Evolutionary conservation across 2,329 filamentous ascomycete species (phyloP), one percentile per base, ranked within the genome.

Genomic region (Paradendryphiella salina): DNA sequence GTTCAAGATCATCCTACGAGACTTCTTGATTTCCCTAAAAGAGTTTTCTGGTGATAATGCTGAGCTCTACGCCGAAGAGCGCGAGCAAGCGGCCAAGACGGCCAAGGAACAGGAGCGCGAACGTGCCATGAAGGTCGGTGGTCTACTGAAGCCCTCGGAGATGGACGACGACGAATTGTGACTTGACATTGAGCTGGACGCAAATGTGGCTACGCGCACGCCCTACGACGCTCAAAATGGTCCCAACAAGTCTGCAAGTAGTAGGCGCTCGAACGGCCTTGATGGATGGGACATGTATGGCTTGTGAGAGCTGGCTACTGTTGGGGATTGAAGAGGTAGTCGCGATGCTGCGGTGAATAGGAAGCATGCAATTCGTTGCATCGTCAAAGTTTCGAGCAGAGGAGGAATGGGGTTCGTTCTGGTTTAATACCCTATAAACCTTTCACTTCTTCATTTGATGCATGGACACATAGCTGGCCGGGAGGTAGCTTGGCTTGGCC

Each of bases 21-120:
- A 99, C 76, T 99, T 99, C 83, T 79, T 99, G 62, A 96, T 99
- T 66, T 95, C 92, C 17, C 80, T 99, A 63, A 96, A 96, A 77
- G 95, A 99, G 75, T 99, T 97, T 67, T 86, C 90, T 0, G 94
- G 90, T 44, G 94, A 99, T 75, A 96, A 97, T 65, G 85, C 93
- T 1, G 94, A 99, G 70, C 82, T 99, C 8, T 99, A 88, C 75
- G 85, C 89, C 3, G 92, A 96, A 51, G 94, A 99, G 74, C 91
- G 96, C 74, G 94, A 99, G 75, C 88, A 95, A 73, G 90, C 91
- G 58, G 87, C 93, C 54, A 85, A 85, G 59, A 89, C 93, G 64
- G 89, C 89, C 38, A 90, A 92, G 73, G 86, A 88, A 40, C 89
- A 90, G 17, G 95, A 99, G 73, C 86, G 92, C 66, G 90, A 96